Conservation (phyloP, 2,329 filamentous ascomycete species). For the Colletotrichum scovillei region DNA sequence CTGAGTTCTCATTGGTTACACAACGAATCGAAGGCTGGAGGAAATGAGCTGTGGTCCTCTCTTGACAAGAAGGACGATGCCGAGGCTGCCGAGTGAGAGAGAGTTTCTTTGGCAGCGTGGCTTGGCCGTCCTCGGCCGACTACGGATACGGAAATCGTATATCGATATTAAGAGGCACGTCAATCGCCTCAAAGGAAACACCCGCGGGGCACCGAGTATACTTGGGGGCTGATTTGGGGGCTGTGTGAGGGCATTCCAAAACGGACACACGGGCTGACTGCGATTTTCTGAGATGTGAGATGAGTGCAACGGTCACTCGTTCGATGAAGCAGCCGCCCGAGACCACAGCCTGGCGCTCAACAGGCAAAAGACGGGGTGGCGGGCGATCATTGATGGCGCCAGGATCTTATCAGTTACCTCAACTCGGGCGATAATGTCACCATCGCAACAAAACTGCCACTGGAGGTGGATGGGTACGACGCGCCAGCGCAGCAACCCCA, state of each 20-base stretch:
- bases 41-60: not conserved
- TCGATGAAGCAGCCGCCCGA: constrained; percentile 30
- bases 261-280: constrained; percentile 5
- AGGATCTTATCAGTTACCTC: not conserved
- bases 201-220: not conserved
- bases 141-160: no score
- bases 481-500: constrained; percentile 22
- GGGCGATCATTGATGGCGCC: not conserved
- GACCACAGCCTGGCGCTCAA: not conserved
- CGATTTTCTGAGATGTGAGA: constrained; percentile 24
- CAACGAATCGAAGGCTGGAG: constrained; percentile 5
- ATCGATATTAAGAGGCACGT: not conserved
- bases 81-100: constrained; percentile 16
- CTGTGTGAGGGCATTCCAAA: constrained; percentile 2
- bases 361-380: not conserved
- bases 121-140: not conserved
- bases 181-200: not conserved
- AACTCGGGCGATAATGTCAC: not conserved
- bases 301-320: constrained; percentile 20
- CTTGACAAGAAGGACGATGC: constrained; percentile 7
- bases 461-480: constrained; percentile 8
- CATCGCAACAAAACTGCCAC: not conserved
- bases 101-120: not conserved
- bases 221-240: not conserved
- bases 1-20: constrained; percentile 2